phyloP scores from a whole-genome alignment of 176 grass and related monocot species.

The Phragmites australis region DNA sequence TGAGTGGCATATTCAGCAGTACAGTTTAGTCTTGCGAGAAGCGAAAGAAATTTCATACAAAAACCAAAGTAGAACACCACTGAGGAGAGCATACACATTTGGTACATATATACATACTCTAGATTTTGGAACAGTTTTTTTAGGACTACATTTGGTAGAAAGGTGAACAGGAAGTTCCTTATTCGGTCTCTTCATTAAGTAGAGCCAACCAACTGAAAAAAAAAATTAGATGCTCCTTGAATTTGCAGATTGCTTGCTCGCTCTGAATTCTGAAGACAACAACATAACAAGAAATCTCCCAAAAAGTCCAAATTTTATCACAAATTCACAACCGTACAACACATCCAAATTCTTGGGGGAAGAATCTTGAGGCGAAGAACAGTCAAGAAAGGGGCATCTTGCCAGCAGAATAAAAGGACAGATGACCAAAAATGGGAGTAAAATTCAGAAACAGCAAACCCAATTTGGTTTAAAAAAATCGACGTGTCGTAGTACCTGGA shows the following conservation, averaged over 20 bases:
- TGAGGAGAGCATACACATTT: neutral
- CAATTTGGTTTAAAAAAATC: too few species aligned
- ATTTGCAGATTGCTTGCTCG: neutral
- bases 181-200: neutral
- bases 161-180: neutral
- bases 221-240: neutral
- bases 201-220: neutral
- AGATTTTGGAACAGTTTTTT: neutral
- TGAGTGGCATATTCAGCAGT: neutral
- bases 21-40: neutral
- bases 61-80: neutral
- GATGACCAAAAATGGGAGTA: neutral
- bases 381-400: neutral
- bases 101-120: neutral
- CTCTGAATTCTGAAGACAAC: neutral
- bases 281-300: neutral
- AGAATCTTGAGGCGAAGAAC: neutral
- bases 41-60: neutral
- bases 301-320: neutral
- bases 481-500: slow-evolving; percentile 42
- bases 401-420: neutral
- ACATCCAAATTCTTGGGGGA: neutral
- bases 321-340: neutral
- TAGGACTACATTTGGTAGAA: neutral
- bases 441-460: neutral